phyloP scores from a whole-genome alignment of 169 alveolate genomes.

The Plasmodium inui region DNA sequence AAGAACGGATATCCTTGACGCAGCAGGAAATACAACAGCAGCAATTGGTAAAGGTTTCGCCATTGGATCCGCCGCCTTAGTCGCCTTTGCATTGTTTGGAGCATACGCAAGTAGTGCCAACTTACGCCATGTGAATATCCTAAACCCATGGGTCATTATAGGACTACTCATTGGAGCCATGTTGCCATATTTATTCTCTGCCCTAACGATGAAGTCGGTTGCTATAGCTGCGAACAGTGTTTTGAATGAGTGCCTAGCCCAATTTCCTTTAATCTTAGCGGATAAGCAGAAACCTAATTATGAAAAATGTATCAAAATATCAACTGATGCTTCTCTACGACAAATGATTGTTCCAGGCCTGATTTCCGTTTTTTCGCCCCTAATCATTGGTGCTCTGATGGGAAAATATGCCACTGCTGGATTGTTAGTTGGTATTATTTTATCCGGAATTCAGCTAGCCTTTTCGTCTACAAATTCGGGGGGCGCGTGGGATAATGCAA shows the following conservation, averaged over 20 bases:
- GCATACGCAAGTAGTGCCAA: constrained; percentile 91
- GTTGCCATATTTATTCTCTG: constrained; percentile 93
- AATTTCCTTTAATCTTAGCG: constrained; percentile 86
- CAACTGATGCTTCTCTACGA: constrained; percentile 89
- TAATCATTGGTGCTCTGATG: constrained; percentile 85
- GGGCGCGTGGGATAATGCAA: constrained; percentile 94
- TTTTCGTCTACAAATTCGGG: constrained; percentile 91
- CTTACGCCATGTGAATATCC: constrained; percentile 80
- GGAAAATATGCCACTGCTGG: constrained; percentile 93
- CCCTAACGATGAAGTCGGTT: constrained; percentile 93
- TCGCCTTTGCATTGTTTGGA: constrained; percentile 91
- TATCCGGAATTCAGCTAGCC: constrained; percentile 91
- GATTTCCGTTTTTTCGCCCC: constrained; percentile 87
- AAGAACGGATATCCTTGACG: constrained; percentile 92
- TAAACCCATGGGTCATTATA: constrained; percentile 88
- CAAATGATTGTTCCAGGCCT: constrained; percentile 92
- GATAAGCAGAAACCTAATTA: constrained; percentile 89
- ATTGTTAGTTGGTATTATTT: constrained; percentile 92
- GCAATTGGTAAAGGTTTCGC: constrained; percentile 95
- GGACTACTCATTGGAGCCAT: constrained; percentile 91
- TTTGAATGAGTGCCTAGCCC: constrained; percentile 89
- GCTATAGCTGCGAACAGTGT: constrained; percentile 92
- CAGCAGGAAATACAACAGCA: constrained; percentile 95
- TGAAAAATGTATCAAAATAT: constrained; percentile 87
- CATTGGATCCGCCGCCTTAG: constrained; percentile 94